These are phyloP conservation scores for Talaromyces sp. DNA, from an alignment of 2,329 filamentous ascomycete species.

Conservation along the genomic window DNA sequence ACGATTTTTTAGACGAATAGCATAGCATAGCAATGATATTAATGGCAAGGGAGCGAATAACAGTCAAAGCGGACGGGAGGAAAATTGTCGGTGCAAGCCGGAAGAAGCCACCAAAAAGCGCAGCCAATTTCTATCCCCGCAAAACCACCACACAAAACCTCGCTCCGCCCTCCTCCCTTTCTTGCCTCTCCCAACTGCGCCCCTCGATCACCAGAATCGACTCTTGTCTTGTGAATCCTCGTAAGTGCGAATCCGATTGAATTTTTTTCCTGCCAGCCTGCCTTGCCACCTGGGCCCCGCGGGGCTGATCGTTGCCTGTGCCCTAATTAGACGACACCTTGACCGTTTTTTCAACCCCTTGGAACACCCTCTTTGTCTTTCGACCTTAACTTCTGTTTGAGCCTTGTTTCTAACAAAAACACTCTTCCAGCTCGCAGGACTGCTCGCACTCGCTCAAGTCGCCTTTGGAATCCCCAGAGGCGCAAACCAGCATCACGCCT, in stretches of 20 bases:
- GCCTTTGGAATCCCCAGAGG: constrained; percentile 41
- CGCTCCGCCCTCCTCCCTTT: background rate
- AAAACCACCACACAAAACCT: background rate
- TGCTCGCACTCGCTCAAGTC: background rate
- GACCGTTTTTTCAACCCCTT: background rate
- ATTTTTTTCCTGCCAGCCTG: background rate
- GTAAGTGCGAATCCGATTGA: background rate
- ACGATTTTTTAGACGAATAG: background rate
- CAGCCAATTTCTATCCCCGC: background rate
- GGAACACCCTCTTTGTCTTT: background rate
- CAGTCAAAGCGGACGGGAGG: background rate
- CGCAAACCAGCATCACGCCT: constrained; percentile 33
- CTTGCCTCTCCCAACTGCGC: background rate
- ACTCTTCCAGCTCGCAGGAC: background rate
- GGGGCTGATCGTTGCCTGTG: background rate
- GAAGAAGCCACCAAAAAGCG: background rate
- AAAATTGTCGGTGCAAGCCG: background rate
- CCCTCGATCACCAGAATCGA: background rate
- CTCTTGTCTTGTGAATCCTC: background rate
- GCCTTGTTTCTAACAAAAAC: background rate
- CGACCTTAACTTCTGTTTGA: background rate
- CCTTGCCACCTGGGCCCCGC: background rate
- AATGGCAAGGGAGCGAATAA: background rate
- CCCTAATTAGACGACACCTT: constrained; percentile 1
- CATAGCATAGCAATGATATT: background rate